Conservation (phyloP, 305 asterid species). For the Fraxinus floribunda region DNA sequence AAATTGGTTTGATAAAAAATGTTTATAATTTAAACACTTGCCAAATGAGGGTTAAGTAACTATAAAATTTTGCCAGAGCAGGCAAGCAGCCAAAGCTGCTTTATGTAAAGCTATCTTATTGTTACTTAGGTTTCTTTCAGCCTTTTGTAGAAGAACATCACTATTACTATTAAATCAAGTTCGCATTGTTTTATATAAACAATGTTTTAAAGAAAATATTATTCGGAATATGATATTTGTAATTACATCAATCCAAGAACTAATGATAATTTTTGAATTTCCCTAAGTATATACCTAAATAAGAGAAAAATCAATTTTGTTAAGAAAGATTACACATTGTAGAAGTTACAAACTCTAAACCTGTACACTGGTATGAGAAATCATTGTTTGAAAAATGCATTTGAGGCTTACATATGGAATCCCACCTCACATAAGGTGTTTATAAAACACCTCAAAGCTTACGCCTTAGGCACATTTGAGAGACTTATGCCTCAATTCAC, state of each 20-base stretch:
- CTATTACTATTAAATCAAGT: not conserved
- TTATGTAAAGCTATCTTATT: not conserved
- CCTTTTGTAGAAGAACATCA: not conserved
- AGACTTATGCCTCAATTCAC: not conserved
- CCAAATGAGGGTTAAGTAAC: not conserved
- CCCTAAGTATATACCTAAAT: not conserved
- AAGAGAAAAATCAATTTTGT: not conserved
- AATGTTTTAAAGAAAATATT: not conserved
- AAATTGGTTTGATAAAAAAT: not conserved
- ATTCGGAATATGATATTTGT: not conserved
- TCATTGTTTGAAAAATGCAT: not conserved
- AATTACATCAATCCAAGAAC: not conserved
- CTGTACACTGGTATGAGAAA: not conserved
- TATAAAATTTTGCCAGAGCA: not conserved
- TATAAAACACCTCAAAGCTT: not conserved
- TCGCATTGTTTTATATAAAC: not conserved
- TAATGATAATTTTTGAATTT: not conserved
- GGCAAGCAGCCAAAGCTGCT: not conserved
- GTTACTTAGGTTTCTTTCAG: not conserved
- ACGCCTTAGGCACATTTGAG: not conserved
- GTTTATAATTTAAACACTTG: not conserved
- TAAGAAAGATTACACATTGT: not conserved
- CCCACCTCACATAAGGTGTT: not conserved
- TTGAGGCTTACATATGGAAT: not conserved
- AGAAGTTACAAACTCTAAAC: not conserved